Evolutionary conservation across 2,329 filamentous ascomycete species (phyloP), one percentile per base, ranked within the genome.

Genomic region (Helotiales sp.): DNA sequence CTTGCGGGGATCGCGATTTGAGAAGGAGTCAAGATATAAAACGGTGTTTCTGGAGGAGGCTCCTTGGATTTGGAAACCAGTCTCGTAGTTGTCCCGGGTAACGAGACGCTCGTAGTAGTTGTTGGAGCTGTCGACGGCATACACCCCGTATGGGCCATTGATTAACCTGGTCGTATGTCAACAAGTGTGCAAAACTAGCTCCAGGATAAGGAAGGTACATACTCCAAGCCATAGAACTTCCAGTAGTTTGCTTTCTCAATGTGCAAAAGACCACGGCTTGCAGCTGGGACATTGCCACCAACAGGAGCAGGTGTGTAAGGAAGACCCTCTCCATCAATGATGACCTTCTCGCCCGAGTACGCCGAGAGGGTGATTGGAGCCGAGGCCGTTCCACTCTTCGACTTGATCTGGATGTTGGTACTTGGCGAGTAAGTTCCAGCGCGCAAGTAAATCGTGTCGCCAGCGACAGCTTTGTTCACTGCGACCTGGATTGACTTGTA

Each of bases 1-100:
- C 76, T 84, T 85, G 59, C 83, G 79, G 5, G 83, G 83, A 54
- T 82, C 81, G 0, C 80, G 79, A 73, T 82, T 82, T 28, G 76
- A 74, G 69, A 82, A 82, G 2, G 80, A 82, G 73, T 82, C 81
- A 0, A 82, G 76, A 63, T 80, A 80, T 6, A 81, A 68, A 32
- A 82, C 75, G n/a, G 77, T 76, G 71, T 82, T 82, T 66, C 80
- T 79, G 34, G 73, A 67, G 1, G 73, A 71, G 34, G 73, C 70
- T 0, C 79, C 78, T 65, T 80, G 75, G 22, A 80, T 70, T 60
- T 80, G 78, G 72, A 79, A 78, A 20, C 79, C 79, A 7, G 77
- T 77, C 69, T 80, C 79, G 61, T 80, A 80, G 69, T 80, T 80
- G 63, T 80, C 78, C 32, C 77, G 77, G 1, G 79, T 80, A 50